Evolutionary conservation across 2,329 filamentous ascomycete species (phyloP).

Genomic region (Alternaria gansuensis): DNA sequence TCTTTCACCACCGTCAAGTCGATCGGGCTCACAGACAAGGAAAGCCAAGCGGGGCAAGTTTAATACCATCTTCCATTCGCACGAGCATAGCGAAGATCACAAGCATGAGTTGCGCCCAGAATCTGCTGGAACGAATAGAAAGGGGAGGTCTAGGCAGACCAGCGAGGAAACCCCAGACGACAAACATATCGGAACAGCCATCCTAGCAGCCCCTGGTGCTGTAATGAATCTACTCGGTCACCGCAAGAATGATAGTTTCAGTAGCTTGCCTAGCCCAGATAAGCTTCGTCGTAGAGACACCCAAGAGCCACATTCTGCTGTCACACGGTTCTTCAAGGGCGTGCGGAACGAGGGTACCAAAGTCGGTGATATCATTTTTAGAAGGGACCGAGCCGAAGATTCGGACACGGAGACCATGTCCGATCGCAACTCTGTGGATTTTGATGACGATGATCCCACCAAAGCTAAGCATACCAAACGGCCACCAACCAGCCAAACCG

Average conservation of each 20-base stretch:
- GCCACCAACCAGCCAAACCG: slow-evolving; percentile 46
- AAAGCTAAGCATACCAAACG: slow-evolving; percentile 26
- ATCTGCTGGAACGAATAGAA: slow-evolving; percentile 36
- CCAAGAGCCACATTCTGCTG: slow-evolving; percentile 62
- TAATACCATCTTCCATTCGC: slow-evolving; percentile 54
- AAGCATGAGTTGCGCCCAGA: slow-evolving; percentile 33
- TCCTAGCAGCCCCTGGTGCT: slow-evolving; percentile 45
- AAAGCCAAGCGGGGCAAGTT: slow-evolving; percentile 53
- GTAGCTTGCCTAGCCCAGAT: slow-evolving; percentile 44
- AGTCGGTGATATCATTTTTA: slow-evolving; percentile 68
- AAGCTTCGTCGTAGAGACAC: slow-evolving; percentile 44
- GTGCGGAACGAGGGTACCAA: slow-evolving; percentile 72
- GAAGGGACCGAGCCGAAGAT: slow-evolving; percentile 61
- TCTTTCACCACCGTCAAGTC: slow-evolving; percentile 51
- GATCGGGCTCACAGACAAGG: slow-evolving; percentile 40
- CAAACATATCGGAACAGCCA: slow-evolving; percentile 42
- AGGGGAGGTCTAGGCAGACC: slow-evolving; percentile 38
- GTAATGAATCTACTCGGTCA: slow-evolving; percentile 48
- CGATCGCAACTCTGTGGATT: slow-evolving; percentile 56
- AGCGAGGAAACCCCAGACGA: slow-evolving; percentile 47
- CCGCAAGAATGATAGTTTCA: slow-evolving; percentile 52
- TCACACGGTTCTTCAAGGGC: slow-evolving; percentile 80
- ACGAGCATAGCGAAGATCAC: slow-evolving; percentile 48
- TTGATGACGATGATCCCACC: slow-evolving; percentile 40
- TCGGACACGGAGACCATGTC: slow-evolving; percentile 57